Evolutionary conservation across 257 asterid species (phyloP).

Genomic region (Osmanthus fragrans): DNA sequence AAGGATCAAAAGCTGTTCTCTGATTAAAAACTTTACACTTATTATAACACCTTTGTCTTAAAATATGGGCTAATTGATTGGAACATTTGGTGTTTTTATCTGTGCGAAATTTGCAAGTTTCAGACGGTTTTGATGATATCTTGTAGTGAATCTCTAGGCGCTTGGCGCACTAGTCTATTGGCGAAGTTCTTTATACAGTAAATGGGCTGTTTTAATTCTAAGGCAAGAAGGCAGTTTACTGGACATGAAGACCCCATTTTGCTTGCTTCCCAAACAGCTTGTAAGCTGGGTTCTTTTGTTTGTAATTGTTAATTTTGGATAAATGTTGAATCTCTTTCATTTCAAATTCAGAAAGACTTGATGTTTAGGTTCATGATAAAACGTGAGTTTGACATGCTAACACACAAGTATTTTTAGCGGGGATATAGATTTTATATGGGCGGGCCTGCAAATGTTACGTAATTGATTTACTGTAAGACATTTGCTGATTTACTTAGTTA

Average conservation of each 20-base stretch:
- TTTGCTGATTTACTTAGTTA: not conserved
- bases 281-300: slow-evolving; percentile 45
- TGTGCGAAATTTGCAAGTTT: slow-evolving; percentile 53
- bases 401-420: not conserved
- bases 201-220: slow-evolving; percentile 96
- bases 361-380: not conserved
- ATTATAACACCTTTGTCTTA: not conserved
- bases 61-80: slow-evolving; percentile 16
- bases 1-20: not conserved
- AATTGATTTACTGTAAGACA: not conserved
- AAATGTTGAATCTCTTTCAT: not conserved
- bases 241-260: slow-evolving; percentile 83
- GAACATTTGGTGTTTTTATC: slow-evolving; percentile 21
- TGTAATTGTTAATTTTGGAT: not conserved
- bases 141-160: slow-evolving; percentile 66
- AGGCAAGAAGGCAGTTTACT: slow-evolving; percentile 67
- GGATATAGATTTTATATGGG: not conserved
- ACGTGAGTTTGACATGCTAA: not conserved
- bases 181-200: slow-evolving; percentile 49
- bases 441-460: not conserved
- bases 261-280: slow-evolving; percentile 94
- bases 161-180: slow-evolving; percentile 38
- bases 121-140: slow-evolving; percentile 66
- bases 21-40: not conserved
- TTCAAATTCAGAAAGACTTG: not conserved